phyloP scores from a whole-genome alignment of 2,329 filamentous ascomycete species.

The Calonectria henricotiae region DNA sequence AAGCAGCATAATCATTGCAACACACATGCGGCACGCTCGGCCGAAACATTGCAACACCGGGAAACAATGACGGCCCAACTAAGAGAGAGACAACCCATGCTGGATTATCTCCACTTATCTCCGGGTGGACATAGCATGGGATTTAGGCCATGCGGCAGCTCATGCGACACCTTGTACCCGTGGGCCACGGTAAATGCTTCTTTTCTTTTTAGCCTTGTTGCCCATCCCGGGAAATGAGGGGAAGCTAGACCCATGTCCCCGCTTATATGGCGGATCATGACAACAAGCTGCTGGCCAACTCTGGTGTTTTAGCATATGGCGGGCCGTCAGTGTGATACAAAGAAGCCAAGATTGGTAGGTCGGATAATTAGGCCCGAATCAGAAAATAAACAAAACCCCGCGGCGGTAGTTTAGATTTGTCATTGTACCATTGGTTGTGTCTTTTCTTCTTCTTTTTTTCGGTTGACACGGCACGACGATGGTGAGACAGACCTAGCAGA shows the following conservation, averaged over 20 bases:
- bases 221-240: constrained; percentile 7
- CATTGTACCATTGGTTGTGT: background rate
- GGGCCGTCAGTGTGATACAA: background rate
- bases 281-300: background rate
- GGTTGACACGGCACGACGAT: constrained; percentile 22
- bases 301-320: background rate
- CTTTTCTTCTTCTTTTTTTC: background rate
- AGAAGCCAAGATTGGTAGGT: background rate
- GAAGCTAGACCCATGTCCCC: background rate
- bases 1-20: background rate
- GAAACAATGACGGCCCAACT: background rate
- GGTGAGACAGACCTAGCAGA: background rate
- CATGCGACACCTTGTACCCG: background rate
- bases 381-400: background rate
- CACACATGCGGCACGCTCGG: constrained; percentile 20
- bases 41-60: constrained; percentile 11
- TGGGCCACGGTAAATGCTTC: constrained; percentile 17
- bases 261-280: background rate
- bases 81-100: background rate
- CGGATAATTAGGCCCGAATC: background rate
- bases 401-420: background rate
- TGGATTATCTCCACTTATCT: constrained; percentile 39
- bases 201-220: background rate
- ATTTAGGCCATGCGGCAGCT: constrained; percentile 12
- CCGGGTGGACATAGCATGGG: constrained; percentile 31